Base-by-base conservation (phyloP, 345 rosid species). In the Camelina laxa region DNA sequence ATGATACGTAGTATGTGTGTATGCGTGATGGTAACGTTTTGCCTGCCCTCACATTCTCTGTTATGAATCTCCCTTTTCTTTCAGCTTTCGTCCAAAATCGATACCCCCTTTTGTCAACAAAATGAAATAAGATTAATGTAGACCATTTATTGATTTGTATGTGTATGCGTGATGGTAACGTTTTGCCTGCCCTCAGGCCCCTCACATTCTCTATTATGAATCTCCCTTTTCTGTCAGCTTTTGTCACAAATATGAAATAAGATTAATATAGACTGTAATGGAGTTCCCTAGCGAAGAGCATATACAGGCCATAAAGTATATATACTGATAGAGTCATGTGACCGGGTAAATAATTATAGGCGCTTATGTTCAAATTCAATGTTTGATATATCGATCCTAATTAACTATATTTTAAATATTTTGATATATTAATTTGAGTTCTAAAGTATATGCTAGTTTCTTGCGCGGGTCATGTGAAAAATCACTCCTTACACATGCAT, bases 61-160 rank as follows among this genome's bases (percentile, higher is more conserved):
- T 87, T 13, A 53, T 3, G 75, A 95, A 92, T 65, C 56, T 56
- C 3, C 98, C 98, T 39, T 44, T 71, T 55, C 67, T 70, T 74
- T 88, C 83, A 2, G 98, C 79, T 83, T 69, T 62, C 11, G 83
- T 81, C 98, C 98, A 95, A 60, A 95, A 95, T 22, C 92, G 99
- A 79, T 95, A 90, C 19, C 96, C 98, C 99, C 89, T 74, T 62
- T 51, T 31, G 20, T 27, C 38, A 17, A 4, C 11, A 11, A 42
- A 5, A 7, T 17, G 27, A 13, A 30, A 47, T 24, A 24, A 20
- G 24, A 13, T 10, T 39, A 59, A 56, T 65, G 17, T 7, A 55
- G 24, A 38, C 24, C n/a, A 49, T 19, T n/a, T n/a, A n/a, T n/a
- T n/a, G n/a, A n/a, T n/a, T n/a, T n/a, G n/a, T n/a, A n/a, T 50